Percentiles rank a stretch among this genome's conserved stretches.
phyloP scores from a whole-genome alignment of 495 filamentous ascomycete species.

The Aspergillus haitiensis region DNA sequence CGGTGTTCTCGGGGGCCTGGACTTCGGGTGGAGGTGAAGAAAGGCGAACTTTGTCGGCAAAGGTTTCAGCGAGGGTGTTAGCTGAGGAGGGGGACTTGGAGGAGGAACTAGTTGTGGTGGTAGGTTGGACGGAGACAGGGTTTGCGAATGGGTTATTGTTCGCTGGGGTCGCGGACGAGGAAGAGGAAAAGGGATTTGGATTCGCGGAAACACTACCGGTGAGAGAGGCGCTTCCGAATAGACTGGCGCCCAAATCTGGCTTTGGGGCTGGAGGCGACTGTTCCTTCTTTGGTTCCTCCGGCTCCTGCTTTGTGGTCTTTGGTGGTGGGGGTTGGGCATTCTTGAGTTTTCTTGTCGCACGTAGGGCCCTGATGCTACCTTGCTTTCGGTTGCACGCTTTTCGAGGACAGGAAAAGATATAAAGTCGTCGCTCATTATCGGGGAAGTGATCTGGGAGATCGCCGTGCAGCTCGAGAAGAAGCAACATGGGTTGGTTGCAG shows the following conservation, averaged over 20 bases:
- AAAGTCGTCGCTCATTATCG: conserved; percentile 80
- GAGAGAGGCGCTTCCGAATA: conserved; percentile 53
- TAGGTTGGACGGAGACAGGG: conserved; percentile 38
- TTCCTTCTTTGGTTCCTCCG: conserved; percentile 36
- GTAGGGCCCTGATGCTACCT: conserved; percentile 71
- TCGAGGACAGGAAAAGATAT: conserved; percentile 75
- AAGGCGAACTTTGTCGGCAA: conserved; percentile 64
- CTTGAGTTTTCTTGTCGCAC: conserved; percentile 56
- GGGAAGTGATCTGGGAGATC: conserved; percentile 85
- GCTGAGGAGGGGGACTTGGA: conserved; percentile 26
- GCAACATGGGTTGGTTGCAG: conserved; percentile 79
- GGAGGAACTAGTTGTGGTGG: conserved; percentile 11
- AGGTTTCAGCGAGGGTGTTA: conserved; percentile 62
- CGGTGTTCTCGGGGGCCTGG: conserved; percentile 35
- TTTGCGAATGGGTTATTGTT: conserved; percentile 51
- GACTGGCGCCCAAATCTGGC: conserved; percentile 56
- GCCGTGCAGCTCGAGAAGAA: conserved; percentile 88
- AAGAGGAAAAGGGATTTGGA: conserved; percentile 60
- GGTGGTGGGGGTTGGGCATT: conserved; percentile 24
- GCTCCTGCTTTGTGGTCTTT: conserved; percentile 38
- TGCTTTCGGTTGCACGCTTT: conserved; percentile 81
- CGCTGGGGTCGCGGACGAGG: conserved; percentile 28
- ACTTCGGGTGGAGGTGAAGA: conserved; percentile 48
- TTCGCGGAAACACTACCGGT: conserved; percentile 48
- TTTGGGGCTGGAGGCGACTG: conserved; percentile 33